Evolutionary conservation across 768 basidiomycete genomes (phyloP).

Genomic region (Podaxis carcinomalis): DNA sequence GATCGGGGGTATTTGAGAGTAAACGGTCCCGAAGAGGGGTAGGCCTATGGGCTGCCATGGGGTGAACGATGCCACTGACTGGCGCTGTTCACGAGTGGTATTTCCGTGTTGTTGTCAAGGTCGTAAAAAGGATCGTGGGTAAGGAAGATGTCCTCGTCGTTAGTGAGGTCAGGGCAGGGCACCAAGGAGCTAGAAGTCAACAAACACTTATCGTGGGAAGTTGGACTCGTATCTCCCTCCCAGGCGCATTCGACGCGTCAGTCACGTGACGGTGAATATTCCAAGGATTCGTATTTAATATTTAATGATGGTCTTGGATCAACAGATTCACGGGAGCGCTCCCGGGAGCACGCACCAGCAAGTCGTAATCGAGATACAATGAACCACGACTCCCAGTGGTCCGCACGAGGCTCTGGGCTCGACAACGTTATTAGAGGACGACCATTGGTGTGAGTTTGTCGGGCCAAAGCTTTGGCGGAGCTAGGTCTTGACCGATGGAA

Average conservation of each 20-base stretch:
- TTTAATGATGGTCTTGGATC: no score
- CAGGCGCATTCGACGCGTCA: slow-evolving; percentile 23
- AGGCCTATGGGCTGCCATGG: slow-evolving; percentile 32
- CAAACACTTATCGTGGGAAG: slow-evolving; percentile 40
- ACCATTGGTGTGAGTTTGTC: no score
- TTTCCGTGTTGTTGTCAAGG: slow-evolving; percentile 2
- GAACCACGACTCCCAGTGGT: no score
- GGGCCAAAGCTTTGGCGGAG: no score
- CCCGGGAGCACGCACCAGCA: no score
- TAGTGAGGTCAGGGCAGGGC: slow-evolving; percentile 10
- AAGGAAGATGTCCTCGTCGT: slow-evolving; percentile 13
- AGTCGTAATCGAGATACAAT: no score
- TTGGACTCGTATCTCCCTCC: slow-evolving; percentile 4
- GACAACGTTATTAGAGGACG: no score
- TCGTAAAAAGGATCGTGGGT: slow-evolving; percentile 11
- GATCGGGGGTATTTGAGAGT: slow-evolving; percentile 60
- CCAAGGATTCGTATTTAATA: not conserved
- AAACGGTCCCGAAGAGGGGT: slow-evolving; percentile 55
- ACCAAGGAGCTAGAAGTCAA: slow-evolving; percentile 27
- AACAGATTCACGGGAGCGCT: no score
- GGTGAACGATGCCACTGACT: slow-evolving; percentile 11
- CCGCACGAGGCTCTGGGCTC: no score
- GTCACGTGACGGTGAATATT: slow-evolving; percentile 37
- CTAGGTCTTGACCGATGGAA: no score
- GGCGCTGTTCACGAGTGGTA: not conserved